Conservation (phyloP, 2,329 filamentous ascomycete species). For the Venturia aucupariae region DNA sequence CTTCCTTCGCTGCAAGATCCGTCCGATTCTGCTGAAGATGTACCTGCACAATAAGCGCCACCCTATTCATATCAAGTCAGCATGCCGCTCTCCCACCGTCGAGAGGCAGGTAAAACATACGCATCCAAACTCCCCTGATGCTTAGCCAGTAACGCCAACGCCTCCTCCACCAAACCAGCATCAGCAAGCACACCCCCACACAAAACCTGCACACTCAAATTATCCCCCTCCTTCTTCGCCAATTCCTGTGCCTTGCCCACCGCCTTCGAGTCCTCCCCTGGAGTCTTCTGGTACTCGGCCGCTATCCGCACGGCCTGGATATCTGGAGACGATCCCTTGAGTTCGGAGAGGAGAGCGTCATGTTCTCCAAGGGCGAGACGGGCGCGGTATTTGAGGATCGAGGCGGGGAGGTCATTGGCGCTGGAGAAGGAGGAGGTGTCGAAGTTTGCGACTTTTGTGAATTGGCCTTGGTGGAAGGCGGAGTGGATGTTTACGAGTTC, state of each 20-base stretch:
- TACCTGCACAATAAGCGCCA: conserved; percentile 84
- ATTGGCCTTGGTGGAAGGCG: conserved; percentile 69
- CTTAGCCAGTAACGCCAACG: conserved; percentile 65
- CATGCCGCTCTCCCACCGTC: not conserved
- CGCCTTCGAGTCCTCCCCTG: conserved; percentile 42
- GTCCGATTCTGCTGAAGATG: conserved; percentile 84
- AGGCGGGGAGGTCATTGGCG: conserved; percentile 67
- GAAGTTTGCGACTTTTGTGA: conserved; percentile 76
- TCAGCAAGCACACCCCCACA: conserved; percentile 74
- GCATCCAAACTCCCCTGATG: conserved; percentile 75
- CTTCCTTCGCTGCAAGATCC: conserved; percentile 85
- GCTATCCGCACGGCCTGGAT: conserved; percentile 68
- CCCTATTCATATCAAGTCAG: conserved; percentile 37
- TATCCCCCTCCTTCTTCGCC: conserved; percentile 57
- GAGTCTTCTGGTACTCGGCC: conserved; percentile 47
- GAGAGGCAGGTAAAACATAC: conserved; percentile 44
- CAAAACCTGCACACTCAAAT: conserved; percentile 70
- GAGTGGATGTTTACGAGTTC: conserved; percentile 60
- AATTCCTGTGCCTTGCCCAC: conserved; percentile 57
- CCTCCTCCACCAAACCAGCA: conserved; percentile 75
- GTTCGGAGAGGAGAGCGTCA: conserved; percentile 59
- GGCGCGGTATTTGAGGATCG: conserved; percentile 70
- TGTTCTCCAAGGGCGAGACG: conserved; percentile 75
- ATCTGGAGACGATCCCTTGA: conserved; percentile 54
- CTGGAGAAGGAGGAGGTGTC: conserved; percentile 69